Conservation (phyloP, 2,329 filamentous ascomycete genomes). For the Monosporascus ibericus region DNA sequence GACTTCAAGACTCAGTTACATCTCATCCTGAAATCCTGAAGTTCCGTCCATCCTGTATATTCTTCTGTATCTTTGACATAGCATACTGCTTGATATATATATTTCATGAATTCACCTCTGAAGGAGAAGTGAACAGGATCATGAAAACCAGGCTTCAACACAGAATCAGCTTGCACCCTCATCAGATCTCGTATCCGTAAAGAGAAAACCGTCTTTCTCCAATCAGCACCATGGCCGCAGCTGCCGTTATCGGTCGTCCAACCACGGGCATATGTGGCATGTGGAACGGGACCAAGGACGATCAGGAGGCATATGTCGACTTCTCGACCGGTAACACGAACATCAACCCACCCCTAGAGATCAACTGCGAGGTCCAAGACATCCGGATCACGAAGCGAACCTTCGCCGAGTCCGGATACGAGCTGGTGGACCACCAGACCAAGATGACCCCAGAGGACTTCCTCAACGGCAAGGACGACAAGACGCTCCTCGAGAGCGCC, state of each 20-base stretch:
- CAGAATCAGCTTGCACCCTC: not conserved
- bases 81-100: too few relatives aligned
- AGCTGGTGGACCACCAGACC: conserved; percentile 19
- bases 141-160: too few relatives aligned
- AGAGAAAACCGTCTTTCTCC: not conserved
- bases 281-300: conserved; percentile 23
- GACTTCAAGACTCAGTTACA: too few relatives aligned
- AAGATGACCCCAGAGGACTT: conserved; percentile 20
- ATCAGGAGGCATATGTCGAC: conserved; percentile 18
- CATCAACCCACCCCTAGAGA: conserved; percentile 17
- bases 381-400: conserved; percentile 17
- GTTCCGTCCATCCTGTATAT: too few relatives aligned
- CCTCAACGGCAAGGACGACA: conserved; percentile 18
- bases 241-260: not conserved
- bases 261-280: conserved; percentile 11
- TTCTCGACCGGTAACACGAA: conserved; percentile 20
- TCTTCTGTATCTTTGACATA: too few relatives aligned
- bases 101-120: too few relatives aligned
- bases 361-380: conserved; percentile 20
- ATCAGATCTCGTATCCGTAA: not conserved
- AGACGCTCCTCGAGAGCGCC: conserved; percentile 18
- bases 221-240: not conserved
- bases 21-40: too few relatives aligned
- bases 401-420: conserved; percentile 18
- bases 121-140: too few relatives aligned